Evolutionary conservation across 495 filamentous ascomycete genomes (phyloP).

Genomic region (Neurospora sp.): DNA sequence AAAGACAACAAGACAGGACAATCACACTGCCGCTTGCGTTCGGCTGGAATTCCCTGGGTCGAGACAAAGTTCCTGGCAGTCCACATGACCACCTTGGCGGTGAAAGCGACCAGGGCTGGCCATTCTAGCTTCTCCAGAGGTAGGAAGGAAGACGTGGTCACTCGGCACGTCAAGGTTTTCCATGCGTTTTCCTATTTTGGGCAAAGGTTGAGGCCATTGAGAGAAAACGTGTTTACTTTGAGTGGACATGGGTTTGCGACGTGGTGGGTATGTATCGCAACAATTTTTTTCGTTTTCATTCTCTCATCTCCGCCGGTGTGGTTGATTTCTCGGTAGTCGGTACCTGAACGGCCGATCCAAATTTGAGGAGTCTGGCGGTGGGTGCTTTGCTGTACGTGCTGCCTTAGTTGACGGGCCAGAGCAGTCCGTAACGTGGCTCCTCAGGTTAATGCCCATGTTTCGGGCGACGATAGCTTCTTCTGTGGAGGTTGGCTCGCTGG

Average conservation of each 20-base stretch:
- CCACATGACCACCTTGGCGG: slow-evolving; percentile 4
- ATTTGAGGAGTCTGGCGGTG: background rate
- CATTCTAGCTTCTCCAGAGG: background rate
- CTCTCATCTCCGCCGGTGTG: background rate
- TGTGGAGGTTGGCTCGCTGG: background rate
- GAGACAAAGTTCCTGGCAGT: background rate
- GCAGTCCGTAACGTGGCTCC: background rate
- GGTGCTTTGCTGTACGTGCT: background rate
- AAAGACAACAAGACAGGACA: background rate
- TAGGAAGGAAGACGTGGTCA: background rate
- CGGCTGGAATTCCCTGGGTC: background rate
- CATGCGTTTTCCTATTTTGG: background rate
- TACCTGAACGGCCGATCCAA: background rate
- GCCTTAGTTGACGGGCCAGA: background rate
- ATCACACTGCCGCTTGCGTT: background rate
- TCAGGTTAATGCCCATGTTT: background rate
- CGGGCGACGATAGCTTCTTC: background rate
- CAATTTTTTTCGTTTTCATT: background rate
- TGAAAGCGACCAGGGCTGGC: slow-evolving; percentile 1
- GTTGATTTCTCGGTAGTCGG: background rate
- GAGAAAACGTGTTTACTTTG: background rate
- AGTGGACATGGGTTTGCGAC: background rate
- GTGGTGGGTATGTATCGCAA: background rate
- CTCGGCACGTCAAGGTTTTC: background rate
- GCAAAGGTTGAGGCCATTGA: background rate